phyloP scores from a whole-genome alignment of 2,329 filamentous ascomycete genomes.

The Sporothrix variecibatus region DNA sequence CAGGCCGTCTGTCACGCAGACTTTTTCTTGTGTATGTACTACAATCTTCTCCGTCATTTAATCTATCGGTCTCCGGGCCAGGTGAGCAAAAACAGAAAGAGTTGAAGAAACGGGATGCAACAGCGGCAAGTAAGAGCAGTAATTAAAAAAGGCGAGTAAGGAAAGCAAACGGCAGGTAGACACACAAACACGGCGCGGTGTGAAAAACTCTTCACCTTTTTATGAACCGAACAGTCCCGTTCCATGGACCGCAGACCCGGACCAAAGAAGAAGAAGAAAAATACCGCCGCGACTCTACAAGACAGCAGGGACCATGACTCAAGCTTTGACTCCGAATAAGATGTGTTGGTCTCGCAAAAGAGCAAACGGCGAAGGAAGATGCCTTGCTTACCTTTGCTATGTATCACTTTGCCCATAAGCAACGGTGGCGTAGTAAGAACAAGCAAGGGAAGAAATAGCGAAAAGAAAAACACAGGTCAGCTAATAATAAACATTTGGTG shows the following conservation, averaged over 20 bases:
- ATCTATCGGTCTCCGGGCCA: background rate
- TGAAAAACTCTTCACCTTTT: background rate
- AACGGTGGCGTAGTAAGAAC: background rate
- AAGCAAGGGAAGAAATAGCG: background rate
- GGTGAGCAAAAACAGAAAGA: background rate
- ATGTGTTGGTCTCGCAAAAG: background rate
- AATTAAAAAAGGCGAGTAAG: slow-evolving; percentile 5
- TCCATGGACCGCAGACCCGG: slow-evolving; percentile 7
- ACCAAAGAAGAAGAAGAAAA: too few relatives aligned
- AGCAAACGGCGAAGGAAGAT: background rate
- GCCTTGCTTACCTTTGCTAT: background rate
- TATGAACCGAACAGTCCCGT: slow-evolving; percentile 6
- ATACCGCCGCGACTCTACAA: too few relatives aligned
- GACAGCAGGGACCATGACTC: background rate
- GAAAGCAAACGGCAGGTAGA: background rate
- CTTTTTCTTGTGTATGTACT: background rate
- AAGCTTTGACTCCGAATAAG: background rate
- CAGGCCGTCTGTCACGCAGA: background rate
- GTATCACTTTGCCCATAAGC: background rate
- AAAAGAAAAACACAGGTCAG: background rate
- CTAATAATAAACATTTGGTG: background rate
- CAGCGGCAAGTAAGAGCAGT: background rate
- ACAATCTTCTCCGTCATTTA: background rate
- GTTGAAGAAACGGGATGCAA: background rate
- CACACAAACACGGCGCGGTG: background rate